Base-by-base conservation (phyloP, 202 grass and related monocot species). In the Carex sylvatica region DNA sequence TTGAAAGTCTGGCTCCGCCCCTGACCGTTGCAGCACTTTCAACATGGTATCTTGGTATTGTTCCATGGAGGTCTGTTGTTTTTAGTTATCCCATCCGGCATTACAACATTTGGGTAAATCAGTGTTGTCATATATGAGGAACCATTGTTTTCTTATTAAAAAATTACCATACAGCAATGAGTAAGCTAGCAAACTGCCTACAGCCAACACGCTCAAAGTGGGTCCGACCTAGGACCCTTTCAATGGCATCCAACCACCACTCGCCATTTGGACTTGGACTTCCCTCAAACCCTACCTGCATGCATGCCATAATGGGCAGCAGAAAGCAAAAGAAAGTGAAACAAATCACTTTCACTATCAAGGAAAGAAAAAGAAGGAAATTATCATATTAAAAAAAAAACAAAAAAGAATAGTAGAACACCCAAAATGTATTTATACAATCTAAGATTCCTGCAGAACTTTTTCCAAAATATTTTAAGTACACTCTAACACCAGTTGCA, bases 241-340 rank as follows among this genome's bases (percentile, higher is more conserved):
- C 90, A 83, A 95, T 95, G 42, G 74, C 84, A 88, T 93, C 92
- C 84, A 94, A 87, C 95, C 95, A 98, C 95, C 92, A 98, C 38
- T 95, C 88, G 15, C 95, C 95, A 70, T 98, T 98, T 74, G 89
- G 87, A 75, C 94, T 98, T 68, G 90, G 87, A 89, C 89, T 98
- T 82, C 95, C 95, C 79, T 95, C 95, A 38, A 98, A 80, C 36
- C 95, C 95, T 36, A 98, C 95, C 95, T 98, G 89, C 83, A 85
- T 76, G 9, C 52, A 58, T 65, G 38, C 63, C 40, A 65, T n/a
- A 49, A 46, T 16, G 31, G 33, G 9, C 35, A 69, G 64, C 16
- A 86, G 82, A 71, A 86, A 68, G 35, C 82, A 84, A 71, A 35
- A 36, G 31, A 79, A 90, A 79, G 40, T 46, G 20, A 53, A 35